Evolutionary conservation across 257 asterid genomes (phyloP), one percentile per base, ranked within the genome.

Genomic region (Mentha longifolia): DNA sequence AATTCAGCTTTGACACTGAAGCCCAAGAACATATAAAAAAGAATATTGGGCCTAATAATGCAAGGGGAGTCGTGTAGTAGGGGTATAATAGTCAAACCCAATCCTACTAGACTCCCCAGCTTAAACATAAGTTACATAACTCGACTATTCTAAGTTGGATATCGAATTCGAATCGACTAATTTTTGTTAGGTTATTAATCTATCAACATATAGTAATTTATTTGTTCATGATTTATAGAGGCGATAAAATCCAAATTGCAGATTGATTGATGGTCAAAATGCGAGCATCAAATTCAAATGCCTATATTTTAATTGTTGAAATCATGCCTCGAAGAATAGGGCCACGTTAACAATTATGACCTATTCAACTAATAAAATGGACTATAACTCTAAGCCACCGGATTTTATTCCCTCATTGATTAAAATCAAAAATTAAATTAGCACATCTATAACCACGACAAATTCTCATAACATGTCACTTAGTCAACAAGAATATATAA

Each of bases 401-500:
- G 14, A 71, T 65, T 51, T 43, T 64, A 75, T 66, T 67, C 72
- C 71, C 60, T 43, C 28, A 3, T 46, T 35, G 39, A 60, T 55
- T 68, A 57, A 17, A 72, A 37, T 76, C 2, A 28, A 28, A 28
- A 28, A 28, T 28, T 28, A 61, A 61, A 15, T 19, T 58, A 52
- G 65, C 39, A 28, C 51, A 75, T 65, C 65, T 51, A 60, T 69
- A 63, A 69, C 69, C 80, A 67, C 74, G 30, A 46, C 67, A 72
- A 79, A 76, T 15, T 37, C 47, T 30, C 43, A 42, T 49, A 65
- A 78, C 79, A 79, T 70, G 73, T 57, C 76, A 66, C 7, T 75
- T 71, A 72, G 86, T 82, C 83, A 82, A 81, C 68, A 51, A 50
- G 43, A 46, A 8, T 42, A 8, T 42, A 65, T 6, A 60, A 47